Percentiles rank a stretch among this genome's conserved stretches.
phyloP scores from a whole-genome alignment of 2,329 filamentous ascomycete genomes.

The Rutstroemia sp. region DNA sequence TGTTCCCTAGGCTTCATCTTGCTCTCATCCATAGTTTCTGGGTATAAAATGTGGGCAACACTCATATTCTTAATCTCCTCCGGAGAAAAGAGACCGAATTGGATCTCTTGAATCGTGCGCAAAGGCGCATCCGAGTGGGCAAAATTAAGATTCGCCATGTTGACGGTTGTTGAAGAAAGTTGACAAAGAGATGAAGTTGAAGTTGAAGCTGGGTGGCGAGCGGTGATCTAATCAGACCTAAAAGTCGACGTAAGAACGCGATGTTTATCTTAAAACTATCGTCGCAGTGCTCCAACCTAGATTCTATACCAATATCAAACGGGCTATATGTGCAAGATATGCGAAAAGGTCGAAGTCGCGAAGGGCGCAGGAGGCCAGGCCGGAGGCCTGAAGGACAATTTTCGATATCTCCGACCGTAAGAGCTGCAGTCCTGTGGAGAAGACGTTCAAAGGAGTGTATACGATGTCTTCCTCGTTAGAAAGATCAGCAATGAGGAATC shows the following conservation, averaged over 20 bases:
- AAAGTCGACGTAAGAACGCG: constrained; percentile 19
- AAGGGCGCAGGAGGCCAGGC: constrained; percentile 27
- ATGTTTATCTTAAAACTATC: constrained; percentile 14
- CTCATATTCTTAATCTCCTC: constrained; percentile 99
- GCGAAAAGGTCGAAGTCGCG: constrained; percentile 21
- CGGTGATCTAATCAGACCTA: constrained; percentile 11
- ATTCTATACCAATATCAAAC: constrained; percentile 12
- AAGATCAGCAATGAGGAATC: constrained; percentile 27
- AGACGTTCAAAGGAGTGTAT: constrained; percentile 21
- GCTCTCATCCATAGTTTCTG: constrained; percentile 99
- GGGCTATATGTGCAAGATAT: constrained; percentile 20
- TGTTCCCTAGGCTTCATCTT: constrained; percentile 83
- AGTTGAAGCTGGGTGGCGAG: constrained; percentile 9
- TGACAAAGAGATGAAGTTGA: constrained; percentile 6
- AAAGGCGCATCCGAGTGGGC: constrained; percentile 89
- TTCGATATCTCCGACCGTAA: constrained; percentile 19
- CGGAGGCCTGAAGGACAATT: constrained; percentile 16
- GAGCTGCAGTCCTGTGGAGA: constrained; percentile 17
- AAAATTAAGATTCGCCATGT: constrained; percentile 89
- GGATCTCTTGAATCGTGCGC: constrained; percentile 97
- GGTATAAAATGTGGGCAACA: constrained; percentile 90
- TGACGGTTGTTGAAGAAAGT: constrained; percentile 31
- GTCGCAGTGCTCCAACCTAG: constrained; percentile 3
- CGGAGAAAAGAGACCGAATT: constrained; percentile 94
- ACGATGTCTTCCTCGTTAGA: constrained; percentile 26